Evolutionary conservation across 805 yeast genomes (phyloP).

Genomic region (Saccharomycopsis fibuligera): DNA sequence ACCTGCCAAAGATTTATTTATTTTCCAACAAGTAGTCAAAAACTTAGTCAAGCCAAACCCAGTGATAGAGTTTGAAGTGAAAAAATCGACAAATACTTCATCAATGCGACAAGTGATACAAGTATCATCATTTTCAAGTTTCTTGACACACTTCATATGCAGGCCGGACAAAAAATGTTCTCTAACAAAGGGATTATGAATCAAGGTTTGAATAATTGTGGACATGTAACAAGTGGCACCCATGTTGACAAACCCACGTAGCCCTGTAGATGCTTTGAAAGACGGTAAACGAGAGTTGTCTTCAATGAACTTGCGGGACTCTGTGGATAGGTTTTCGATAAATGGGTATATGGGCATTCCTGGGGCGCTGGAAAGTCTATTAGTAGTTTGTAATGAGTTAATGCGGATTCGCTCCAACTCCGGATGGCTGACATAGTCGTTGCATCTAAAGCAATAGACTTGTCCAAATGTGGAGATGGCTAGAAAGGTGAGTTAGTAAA

Average conservation of each 20-base stretch:
- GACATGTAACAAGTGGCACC: slow-evolving; percentile 98
- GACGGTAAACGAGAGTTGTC: slow-evolving; percentile 37
- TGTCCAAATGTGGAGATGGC: slow-evolving; percentile 63
- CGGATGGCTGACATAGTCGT: slow-evolving; percentile 60
- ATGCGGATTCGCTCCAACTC: slow-evolving; percentile 47
- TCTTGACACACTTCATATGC: slow-evolving; percentile 50
- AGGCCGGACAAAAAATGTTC: slow-evolving; percentile 70
- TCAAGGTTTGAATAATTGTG: slow-evolving; percentile 77
- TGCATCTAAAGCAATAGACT: slow-evolving; percentile 75
- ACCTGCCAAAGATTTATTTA: slow-evolving; percentile 82
- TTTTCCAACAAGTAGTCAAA: slow-evolving; percentile 82
- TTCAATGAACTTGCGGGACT: slow-evolving; percentile 26
- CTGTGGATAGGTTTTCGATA: slow-evolving; percentile 24
- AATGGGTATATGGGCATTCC: slow-evolving; percentile 30
- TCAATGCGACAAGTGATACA: slow-evolving; percentile 88
- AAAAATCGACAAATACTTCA: slow-evolving; percentile 68
- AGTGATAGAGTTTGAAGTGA: slow-evolving; percentile 50
- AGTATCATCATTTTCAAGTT: slow-evolving; percentile 23
- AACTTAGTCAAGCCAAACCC: slow-evolving; percentile 81
- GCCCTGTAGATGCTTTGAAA: slow-evolving; percentile 60
- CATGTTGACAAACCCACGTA: slow-evolving; percentile 84
- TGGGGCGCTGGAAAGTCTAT: slow-evolving; percentile 22
- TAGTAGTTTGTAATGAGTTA: slow-evolving; percentile 24
- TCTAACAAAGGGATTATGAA: slow-evolving; percentile 86
- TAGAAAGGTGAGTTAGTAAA: too few relatives aligned